Evolutionary conservation across 495 filamentous ascomycete genomes (phyloP).

Genomic region (Mycothermus thermophilus): DNA sequence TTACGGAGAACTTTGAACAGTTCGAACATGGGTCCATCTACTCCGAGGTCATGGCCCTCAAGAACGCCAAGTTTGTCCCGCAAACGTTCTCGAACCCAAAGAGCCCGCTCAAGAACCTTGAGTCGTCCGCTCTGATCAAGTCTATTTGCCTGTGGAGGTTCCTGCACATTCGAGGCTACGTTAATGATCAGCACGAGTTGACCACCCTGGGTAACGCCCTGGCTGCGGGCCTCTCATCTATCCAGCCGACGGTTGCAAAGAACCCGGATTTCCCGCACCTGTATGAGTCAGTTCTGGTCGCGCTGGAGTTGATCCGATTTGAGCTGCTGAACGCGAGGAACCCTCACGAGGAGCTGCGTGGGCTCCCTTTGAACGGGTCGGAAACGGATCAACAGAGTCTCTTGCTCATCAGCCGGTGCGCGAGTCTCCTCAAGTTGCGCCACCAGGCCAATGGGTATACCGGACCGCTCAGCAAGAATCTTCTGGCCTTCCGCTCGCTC

Average conservation of each 20-base stretch:
- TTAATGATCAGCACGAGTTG: conserved; percentile 65
- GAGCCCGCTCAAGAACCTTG: conserved; percentile 28
- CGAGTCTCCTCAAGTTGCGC: conserved; percentile 64
- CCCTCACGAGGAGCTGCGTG: conserved; percentile 36
- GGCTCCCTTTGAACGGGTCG: conserved; percentile 35
- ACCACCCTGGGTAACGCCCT: conserved; percentile 76
- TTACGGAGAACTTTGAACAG: conserved; percentile 30
- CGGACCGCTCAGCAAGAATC: conserved; percentile 78
- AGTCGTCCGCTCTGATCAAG: conserved; percentile 55
- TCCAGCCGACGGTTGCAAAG: conserved; percentile 49
- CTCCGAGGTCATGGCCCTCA: conserved; percentile 44
- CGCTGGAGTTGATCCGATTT: conserved; percentile 65
- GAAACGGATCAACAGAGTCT: conserved; percentile 51
- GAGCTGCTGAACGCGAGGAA: conserved; percentile 57
- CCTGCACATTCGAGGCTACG: conserved; percentile 74
- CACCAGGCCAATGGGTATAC: conserved; percentile 86
- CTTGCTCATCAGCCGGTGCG: conserved; percentile 70
- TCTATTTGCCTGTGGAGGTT: conserved; percentile 75
- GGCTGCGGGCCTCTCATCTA: conserved; percentile 46
- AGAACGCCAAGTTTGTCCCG: conserved; percentile 49
- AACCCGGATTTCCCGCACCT: conserved; percentile 35
- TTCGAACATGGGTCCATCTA: conserved; percentile 42
- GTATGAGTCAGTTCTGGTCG: conserved; percentile 43
- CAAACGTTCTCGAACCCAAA: conserved; percentile 45
- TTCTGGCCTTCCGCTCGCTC: conserved; percentile 76